phyloP scores from a whole-genome alignment of 768 basidiomycete species.

The Tephrocybe sp. region DNA sequence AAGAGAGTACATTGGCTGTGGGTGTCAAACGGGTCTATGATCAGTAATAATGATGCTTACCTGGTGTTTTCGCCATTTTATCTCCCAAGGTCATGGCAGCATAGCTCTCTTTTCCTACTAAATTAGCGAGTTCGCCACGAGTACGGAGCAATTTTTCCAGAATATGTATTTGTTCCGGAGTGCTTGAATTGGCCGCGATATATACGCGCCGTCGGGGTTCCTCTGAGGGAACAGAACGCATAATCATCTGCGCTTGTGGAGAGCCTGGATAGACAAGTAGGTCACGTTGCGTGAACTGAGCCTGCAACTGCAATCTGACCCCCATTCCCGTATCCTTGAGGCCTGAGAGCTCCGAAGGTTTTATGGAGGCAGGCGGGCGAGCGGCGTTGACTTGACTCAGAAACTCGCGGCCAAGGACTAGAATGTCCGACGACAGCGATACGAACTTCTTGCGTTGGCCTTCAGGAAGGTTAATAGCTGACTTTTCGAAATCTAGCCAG shows the following conservation, averaged over 20 bases:
- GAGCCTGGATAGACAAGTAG: slow-evolving; percentile 82
- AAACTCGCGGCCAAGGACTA: slow-evolving; percentile 85
- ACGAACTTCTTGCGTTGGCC: slow-evolving; percentile 80
- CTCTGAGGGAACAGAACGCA: slow-evolving; percentile 83
- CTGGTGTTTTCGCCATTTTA: slow-evolving; percentile 97
- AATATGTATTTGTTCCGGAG: slow-evolving; percentile 67
- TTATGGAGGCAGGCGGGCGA: slow-evolving; percentile 65
- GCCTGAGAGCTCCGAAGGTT: slow-evolving; percentile 66
- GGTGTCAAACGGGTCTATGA: too few relatives aligned
- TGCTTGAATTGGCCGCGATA: slow-evolving; percentile 76
- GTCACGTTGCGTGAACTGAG: slow-evolving; percentile 71
- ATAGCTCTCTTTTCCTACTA: slow-evolving; percentile 85
- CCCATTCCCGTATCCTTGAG: slow-evolving; percentile 79
- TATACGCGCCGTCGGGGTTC: slow-evolving; percentile 81
- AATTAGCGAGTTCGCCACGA: slow-evolving; percentile 76
- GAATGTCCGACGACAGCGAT: slow-evolving; percentile 83
- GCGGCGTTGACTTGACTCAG: slow-evolving; percentile 62
- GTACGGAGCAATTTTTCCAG: slow-evolving; percentile 75
- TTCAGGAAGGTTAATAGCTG: slow-evolving; percentile 86
- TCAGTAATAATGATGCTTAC: slow-evolving; percentile 39
- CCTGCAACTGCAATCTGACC: slow-evolving; percentile 67
- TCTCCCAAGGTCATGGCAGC: slow-evolving; percentile 85
- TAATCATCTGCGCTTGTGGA: slow-evolving; percentile 90
- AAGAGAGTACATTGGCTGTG: slow-evolving; percentile 85
- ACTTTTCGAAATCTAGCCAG: slow-evolving; percentile 96